Percentiles rank a stretch among this genome's conserved stretches.
These are phyloP conservation scores for Phialophora chinensis DNA, from an alignment of 2,329 filamentous ascomycete genomes.

Conservation along the genomic window DNA sequence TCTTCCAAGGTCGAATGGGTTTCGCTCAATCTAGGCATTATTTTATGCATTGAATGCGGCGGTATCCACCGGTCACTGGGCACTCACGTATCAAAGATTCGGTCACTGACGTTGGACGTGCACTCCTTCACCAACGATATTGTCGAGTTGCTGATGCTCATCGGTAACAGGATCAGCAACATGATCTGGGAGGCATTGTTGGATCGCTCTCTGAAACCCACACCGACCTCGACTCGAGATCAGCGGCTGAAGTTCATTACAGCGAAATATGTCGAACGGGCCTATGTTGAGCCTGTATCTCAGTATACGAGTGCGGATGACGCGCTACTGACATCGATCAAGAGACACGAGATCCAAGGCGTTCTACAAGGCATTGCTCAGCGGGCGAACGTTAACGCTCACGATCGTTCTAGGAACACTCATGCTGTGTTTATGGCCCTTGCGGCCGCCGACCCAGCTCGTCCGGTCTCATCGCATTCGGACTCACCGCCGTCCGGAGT, in stretches of 20 bases:
- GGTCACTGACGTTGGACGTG: conserved; percentile 92
- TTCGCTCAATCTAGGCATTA: conserved; percentile 94
- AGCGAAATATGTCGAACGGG: conserved; percentile 85
- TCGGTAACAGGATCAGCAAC: conserved; percentile 94
- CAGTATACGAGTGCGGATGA: conserved; percentile 82
- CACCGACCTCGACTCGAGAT: conserved; percentile 79
- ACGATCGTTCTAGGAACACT: conserved; percentile 84
- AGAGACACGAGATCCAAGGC: conserved; percentile 93
- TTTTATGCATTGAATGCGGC: conserved; percentile 97
- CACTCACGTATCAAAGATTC: conserved; percentile 96
- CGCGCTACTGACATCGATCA: conserved; percentile 87
- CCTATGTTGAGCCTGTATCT: conserved; percentile 76
- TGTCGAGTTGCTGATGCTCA: conserved; percentile 85
- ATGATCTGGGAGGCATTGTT: conserved; percentile 93
- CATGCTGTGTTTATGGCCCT: conserved; percentile 90
- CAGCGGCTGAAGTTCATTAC: conserved; percentile 95
- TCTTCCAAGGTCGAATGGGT: conserved; percentile 97
- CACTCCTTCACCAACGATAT: conserved; percentile 97
- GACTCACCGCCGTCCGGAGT: conserved; percentile 42
- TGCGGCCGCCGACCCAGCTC: conserved; percentile 87
- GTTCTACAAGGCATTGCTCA: conserved; percentile 90
- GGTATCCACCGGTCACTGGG: conserved; percentile 95
- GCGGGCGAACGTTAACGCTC: conserved; percentile 82
- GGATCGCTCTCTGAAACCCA: conserved; percentile 74
- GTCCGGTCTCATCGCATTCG: conserved; percentile 60